Base-by-base conservation (phyloP, 1,139 yeast genomes). In the Saccharomyces hybrid region DNA sequence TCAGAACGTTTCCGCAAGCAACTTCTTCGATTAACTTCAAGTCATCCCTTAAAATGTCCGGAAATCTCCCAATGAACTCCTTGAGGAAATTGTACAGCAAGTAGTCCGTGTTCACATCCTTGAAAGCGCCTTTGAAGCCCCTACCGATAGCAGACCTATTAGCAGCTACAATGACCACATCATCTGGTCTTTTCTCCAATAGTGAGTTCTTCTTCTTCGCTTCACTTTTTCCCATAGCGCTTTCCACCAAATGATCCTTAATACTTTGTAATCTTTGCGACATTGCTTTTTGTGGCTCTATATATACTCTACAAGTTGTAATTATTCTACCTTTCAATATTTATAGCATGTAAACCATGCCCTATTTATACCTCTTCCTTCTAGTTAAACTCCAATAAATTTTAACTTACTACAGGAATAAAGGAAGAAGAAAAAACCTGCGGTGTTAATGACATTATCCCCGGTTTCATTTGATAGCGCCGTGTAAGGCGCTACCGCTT, bases 121-220 rank as follows among this genome's bases (percentile, higher is more conserved):
- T 62, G 34, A 61, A 60, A 2, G 60, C 53, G 56, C 96, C 96
- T 71, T 81, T 84, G 61, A 91, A 89, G 49, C 93, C 96, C 73
- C 82, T 88, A 60, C 96, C 82, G 62, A 88, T 77, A 47, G 97
- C 95, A 6, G 96, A 86, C 75, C 98, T 82, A 78, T 87, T 84
- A 52, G 97, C 96, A 52, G 82, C 86, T 50, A 87, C 88, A 60
- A 89, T 83, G 52, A 89, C 96, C 38, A 88, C 95, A 69, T 89
- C 97, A 64, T 87, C 90, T 31, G 93, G 85, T 72, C 80, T 79
- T 74, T 87, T 86, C 60, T 80, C 78, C 57, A 75, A 73, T 54
- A 84, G 66, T 54, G 42, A 57, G 53, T 53, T 51, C 42, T 34
- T 34, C 42, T 16, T 34, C 21, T 34, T 34, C 42, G 42, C 21